Evolutionary conservation across 805 yeast genomes (phyloP), one percentile per base, ranked within the genome.

Genomic region (Suhomyces faveliae): DNA sequence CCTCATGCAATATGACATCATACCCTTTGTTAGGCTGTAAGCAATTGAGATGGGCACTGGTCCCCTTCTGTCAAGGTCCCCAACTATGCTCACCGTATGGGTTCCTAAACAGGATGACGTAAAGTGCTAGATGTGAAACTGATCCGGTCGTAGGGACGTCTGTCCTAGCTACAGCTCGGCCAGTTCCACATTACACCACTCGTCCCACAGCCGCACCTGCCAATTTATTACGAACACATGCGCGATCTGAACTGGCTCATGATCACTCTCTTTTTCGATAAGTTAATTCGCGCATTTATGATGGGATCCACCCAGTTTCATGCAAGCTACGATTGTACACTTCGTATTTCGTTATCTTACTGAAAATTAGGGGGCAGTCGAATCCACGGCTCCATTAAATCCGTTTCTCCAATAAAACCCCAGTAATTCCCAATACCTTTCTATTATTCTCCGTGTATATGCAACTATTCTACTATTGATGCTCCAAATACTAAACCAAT

Each of bases 41-140:
- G 37, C 37, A 33, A 33, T 33, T 33, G 37, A 8, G 21, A 15
- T 33, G 37, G 37, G 37, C 37, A 33, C 37, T 33, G 37, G 30
- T 27, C 30, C 11, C n/a, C 35, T 0, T 13, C 20, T 15, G 37
- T 15, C 37, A 33, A 17, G 21, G 37, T 33, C 37, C 21, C 37
- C 37, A 15, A 33, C 37, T 33, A 17, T 30, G 9, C 37, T 17
- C 10, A 1, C 15, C n/a, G 15, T 15, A 15, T 15, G 7, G 21
- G 15, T 33, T 15, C 21, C 37, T 17, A 17, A 9, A 15, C n/a
- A 7, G 35, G 35, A 30, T 13, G 19, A 20, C 6, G 12, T 15
- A 5, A 33, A 33, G 9, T 7, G 6, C 20, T 15, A 15, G 20
- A 7, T 15, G 6, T 30, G 35, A 13, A 30, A 30, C 17, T 5